A percentile compares a stretch with the other conserved stretches of the same genome.
phyloP scores from a whole-genome alignment of 176 grass and related monocot genomes.

The Carex pumila region DNA sequence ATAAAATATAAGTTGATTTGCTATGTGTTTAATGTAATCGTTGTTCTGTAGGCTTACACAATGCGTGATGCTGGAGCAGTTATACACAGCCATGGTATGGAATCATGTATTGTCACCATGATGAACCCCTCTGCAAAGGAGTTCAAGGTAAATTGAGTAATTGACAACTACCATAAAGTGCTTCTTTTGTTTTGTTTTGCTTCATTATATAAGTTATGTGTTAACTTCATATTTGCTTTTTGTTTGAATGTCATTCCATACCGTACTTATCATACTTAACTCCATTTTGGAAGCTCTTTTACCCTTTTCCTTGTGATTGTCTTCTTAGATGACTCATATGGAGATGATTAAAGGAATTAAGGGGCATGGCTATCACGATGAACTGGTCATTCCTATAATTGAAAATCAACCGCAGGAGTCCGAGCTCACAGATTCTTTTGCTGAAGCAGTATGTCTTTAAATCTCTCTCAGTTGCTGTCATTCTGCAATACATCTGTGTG shows the following conservation, averaged over 20 bases:
- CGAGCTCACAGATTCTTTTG: slow-evolving; percentile 83
- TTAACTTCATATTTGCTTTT: not conserved
- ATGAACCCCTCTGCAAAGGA: slow-evolving; percentile 77
- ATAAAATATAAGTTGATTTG: not conserved
- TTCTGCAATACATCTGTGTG: not conserved
- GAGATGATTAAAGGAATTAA: slow-evolving; percentile 99
- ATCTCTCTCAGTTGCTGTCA: not conserved
- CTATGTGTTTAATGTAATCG: not conserved
- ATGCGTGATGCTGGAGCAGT: slow-evolving; percentile 94
- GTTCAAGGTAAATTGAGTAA: slow-evolving; percentile 54
- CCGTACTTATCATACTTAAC: slow-evolving; percentile 20
- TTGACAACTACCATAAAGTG: not conserved
- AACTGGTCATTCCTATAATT: slow-evolving; percentile 90
- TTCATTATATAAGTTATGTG: not conserved
- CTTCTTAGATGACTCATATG: slow-evolving; percentile 81
- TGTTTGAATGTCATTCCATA: not conserved
- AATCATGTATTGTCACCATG: slow-evolving; percentile 87
- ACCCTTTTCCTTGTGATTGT: not conserved
- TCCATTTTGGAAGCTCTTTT: not conserved
- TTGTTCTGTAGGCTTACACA: slow-evolving; percentile 58
- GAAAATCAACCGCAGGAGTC: slow-evolving; percentile 89
- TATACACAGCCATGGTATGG: slow-evolving; percentile 98
- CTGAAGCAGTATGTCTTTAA: slow-evolving; percentile 54
- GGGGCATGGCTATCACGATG: slow-evolving; percentile 83
- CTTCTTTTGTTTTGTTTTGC: not conserved